Conservation (phyloP, 208 protist genomes). For the Kentomonas sorsogonicus region DNA sequence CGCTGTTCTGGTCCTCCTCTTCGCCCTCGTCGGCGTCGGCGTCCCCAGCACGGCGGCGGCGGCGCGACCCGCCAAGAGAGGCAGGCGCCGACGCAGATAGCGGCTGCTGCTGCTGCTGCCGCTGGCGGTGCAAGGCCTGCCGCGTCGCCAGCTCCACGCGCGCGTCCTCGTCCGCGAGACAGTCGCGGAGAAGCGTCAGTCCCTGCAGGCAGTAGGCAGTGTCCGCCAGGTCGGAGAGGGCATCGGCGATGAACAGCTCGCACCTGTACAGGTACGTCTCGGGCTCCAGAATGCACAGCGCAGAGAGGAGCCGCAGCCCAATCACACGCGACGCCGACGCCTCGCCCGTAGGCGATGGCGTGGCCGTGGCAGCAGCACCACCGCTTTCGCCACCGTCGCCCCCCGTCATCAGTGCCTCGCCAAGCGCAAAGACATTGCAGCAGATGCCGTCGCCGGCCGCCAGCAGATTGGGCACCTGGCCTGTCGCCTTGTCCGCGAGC, state of each 20-base stretch:
- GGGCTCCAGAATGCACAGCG: slow-evolving; percentile 80
- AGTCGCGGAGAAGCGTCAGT: slow-evolving; percentile 77
- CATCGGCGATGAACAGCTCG: slow-evolving; percentile 36
- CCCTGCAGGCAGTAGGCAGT: slow-evolving; percentile 45
- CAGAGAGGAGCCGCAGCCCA: slow-evolving; percentile 58
- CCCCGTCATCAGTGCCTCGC: slow-evolving; percentile 36
- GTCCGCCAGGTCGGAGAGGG: slow-evolving; percentile 28
- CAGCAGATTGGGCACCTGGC: slow-evolving; percentile 37
- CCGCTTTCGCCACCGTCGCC: slow-evolving; percentile 17
- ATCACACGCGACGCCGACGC: slow-evolving; percentile 63
- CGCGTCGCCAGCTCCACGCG: slow-evolving; percentile 52
- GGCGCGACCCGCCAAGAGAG: too few relatives aligned
- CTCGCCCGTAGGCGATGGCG: slow-evolving; percentile 14
- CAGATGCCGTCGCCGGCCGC: slow-evolving; percentile 52
- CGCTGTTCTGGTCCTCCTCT: slow-evolving; percentile 71
- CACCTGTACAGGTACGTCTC: slow-evolving; percentile 55
- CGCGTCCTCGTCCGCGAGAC: slow-evolving; percentile 75
- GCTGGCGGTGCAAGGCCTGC: slow-evolving; percentile 9
- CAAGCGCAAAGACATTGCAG: slow-evolving; percentile 55
- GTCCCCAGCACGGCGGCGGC: slow-evolving; percentile 6
- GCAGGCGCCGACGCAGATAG: too few relatives aligned
- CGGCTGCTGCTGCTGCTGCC: slow-evolving; percentile 4
- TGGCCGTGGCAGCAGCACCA: slow-evolving; percentile 2
- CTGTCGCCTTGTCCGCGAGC: slow-evolving; percentile 17
- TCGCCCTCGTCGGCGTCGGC: slow-evolving; percentile 1